phyloP scores from a whole-genome alignment of 805 yeast genomes.

The Yamadazyma phyllophila region DNA sequence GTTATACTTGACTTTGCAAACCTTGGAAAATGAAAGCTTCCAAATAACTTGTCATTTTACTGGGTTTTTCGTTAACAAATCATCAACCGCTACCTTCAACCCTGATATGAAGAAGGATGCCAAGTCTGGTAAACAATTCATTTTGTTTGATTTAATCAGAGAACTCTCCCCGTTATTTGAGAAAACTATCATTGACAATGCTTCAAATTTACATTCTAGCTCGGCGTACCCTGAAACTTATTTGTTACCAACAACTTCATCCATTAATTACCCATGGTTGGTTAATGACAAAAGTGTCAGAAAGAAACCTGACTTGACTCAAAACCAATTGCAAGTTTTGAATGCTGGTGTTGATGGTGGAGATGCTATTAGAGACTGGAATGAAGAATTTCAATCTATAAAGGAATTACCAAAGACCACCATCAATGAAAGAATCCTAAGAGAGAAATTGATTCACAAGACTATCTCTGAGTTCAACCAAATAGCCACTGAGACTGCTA shows the following conservation, averaged over 20 bases:
- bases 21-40: slow-evolving; percentile 77
- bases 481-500: slow-evolving; percentile 77
- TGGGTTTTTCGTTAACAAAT: slow-evolving; percentile 78
- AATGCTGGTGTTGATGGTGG: slow-evolving; percentile 60
- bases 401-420: slow-evolving; percentile 63
- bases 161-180: slow-evolving; percentile 64
- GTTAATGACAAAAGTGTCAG: slow-evolving; percentile 29
- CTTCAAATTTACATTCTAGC: slow-evolving; percentile 37
- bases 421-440: slow-evolving; percentile 63
- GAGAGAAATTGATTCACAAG: slow-evolving; percentile 74
- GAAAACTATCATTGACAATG: slow-evolving; percentile 52
- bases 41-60: slow-evolving; percentile 75
- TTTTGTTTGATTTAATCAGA: slow-evolving; percentile 60
- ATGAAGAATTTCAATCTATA: slow-evolving; percentile 83
- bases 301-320: slow-evolving; percentile 53
- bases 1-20: slow-evolving; percentile 68
- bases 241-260: slow-evolving; percentile 58
- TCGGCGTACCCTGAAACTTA: slow-evolving; percentile 52
- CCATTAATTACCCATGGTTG: slow-evolving; percentile 77
- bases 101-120: slow-evolving; percentile 49
- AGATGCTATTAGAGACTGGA: slow-evolving; percentile 71
- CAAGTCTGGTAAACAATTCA: slow-evolving; percentile 37
- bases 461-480: slow-evolving; percentile 72
- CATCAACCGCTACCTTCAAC: slow-evolving; percentile 67
- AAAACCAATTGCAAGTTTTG: slow-evolving; percentile 55